Evolutionary conservation across 148 eudicot genomes (phyloP), one percentile per base, ranked within the genome.

Genomic region (Euryodendron excelsum): DNA sequence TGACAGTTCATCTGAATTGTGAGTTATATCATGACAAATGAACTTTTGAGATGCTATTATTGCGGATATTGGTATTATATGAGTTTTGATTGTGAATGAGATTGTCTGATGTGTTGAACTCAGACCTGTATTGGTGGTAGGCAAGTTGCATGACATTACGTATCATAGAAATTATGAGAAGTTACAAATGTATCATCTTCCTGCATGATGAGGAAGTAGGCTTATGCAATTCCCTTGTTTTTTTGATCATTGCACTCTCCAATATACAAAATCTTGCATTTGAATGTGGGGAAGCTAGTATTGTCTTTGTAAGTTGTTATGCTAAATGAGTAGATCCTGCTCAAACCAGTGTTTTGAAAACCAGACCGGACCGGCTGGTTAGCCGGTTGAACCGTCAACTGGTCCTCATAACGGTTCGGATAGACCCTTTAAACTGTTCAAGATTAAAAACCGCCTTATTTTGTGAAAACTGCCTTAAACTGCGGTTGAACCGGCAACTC

Each of bases 1-100:
- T 75, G 87, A 84, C 17, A 75, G 34, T 63, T 84, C 93, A 72
- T 85, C 90, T 55, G 75, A 85, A 77, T 80, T 83, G 97, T 94
- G 78, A 85, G 98, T 85, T 60, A 37, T 34, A 69, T 75, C 33
- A 58, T 25, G 0, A 41, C 12, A 3, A 28, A 12, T 77, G 48
- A 14, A 8, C 17, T 34, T 72, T 64, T 76, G 73, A 47, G 39
- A 45, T 48, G 58, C 44, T 27, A 69, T 36, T 52, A 27, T 34
- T 6, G 33, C 50, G 56, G 21, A 23, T 41, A 28, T 13, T 48
- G 7, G 20, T n/a, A 64, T 20, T 13, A 11, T 4, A 39, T 39
- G 27, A 39, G 1, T 7, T 25, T 41, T 20, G 33, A 30, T 75
- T 45, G 27, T 60, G 55, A 75, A 14, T 41, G 12, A 39, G 33